Conservation (phyloP, 495 filamentous ascomycete genomes). For the Bacidia gigantensis region DNA sequence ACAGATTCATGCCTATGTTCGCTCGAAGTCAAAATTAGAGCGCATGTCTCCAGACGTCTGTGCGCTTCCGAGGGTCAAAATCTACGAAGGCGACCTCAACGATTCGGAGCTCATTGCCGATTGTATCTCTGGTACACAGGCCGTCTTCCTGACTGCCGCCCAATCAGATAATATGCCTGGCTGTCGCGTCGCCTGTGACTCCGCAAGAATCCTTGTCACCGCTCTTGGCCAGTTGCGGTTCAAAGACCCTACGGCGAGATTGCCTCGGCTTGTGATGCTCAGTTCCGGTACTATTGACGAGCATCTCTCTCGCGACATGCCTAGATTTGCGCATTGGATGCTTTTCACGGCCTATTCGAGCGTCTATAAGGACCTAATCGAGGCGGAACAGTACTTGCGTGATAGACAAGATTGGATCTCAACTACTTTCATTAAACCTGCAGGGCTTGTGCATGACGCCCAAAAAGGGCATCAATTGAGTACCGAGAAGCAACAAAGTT, state of each 20-base stretch:
- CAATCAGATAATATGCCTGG: constrained; percentile 2
- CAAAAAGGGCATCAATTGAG: not conserved
- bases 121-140: not conserved
- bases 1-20: constrained; percentile 3
- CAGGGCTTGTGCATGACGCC: not conserved
- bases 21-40: constrained; percentile 5
- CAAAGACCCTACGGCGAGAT: not conserved
- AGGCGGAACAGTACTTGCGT: not conserved
- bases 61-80: not conserved
- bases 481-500: not conserved
- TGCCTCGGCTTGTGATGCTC: not conserved
- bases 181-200: constrained; percentile 2
- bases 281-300: not conserved
- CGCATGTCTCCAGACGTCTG: not conserved
- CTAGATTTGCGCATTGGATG: not conserved
- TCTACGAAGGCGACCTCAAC: not conserved
- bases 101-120: not conserved
- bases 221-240: not conserved
- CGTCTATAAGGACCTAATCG: not conserved
- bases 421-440: not conserved
- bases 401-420: not conserved
- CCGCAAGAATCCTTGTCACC: not conserved
- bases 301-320: not conserved
- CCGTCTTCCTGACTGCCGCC: constrained; percentile 4
- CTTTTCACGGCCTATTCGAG: not conserved